Conservation (phyloP, 495 filamentous ascomycete species). For the Neurospora discreta region DNA sequence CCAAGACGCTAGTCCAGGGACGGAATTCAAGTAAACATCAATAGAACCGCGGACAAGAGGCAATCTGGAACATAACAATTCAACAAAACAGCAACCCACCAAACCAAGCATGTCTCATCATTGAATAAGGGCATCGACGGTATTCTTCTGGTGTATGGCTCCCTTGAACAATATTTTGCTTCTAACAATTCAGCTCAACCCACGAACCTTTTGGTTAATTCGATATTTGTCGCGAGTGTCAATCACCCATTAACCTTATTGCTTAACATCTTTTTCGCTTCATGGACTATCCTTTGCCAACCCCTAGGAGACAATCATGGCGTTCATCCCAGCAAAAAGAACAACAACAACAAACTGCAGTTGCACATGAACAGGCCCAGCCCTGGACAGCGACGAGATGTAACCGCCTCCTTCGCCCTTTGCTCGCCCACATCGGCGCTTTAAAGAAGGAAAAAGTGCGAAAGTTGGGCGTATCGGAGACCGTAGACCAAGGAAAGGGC, state of each 20-base stretch:
- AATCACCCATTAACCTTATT: background rate
- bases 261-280: background rate
- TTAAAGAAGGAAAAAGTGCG: constrained; percentile 32
- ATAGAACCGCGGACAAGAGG: background rate
- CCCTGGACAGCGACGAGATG: constrained; percentile 48
- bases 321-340: background rate
- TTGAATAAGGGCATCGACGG: background rate
- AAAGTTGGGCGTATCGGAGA: background rate
- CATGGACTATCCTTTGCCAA: background rate
- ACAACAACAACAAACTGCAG: background rate
- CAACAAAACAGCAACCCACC: background rate
- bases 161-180: background rate
- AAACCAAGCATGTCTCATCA: background rate
- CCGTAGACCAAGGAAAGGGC: background rate
- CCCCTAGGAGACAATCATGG: background rate
- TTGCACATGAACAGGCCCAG: constrained; percentile 5
- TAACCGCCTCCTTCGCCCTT: constrained; percentile 42
- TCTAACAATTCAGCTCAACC: background rate
- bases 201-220: background rate
- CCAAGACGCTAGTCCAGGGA: constrained; percentile 5
- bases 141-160: background rate
- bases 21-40: constrained; percentile 13
- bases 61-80: background rate
- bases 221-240: background rate
- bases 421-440: constrained; percentile 40